Conservation (phyloP, 257 asterid species). For the Primulina huaijiensis region DNA sequence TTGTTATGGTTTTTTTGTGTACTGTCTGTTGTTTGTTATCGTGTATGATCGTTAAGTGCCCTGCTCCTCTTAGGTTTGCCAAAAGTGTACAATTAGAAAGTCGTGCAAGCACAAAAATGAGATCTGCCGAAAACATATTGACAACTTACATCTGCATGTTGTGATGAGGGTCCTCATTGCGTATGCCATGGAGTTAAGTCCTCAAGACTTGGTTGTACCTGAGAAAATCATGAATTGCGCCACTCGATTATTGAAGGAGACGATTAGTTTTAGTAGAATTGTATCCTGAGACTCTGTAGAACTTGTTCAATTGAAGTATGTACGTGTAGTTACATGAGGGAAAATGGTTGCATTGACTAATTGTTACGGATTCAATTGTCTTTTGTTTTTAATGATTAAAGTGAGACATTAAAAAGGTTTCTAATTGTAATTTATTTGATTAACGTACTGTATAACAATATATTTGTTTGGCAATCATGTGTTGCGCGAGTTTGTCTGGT, state of each 20-base stretch:
- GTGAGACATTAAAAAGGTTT: no score
- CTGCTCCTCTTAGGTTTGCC: slow-evolving; percentile 39
- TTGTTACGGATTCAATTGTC: no score
- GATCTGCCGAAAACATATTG: slow-evolving; percentile 23
- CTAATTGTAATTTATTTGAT: no score
- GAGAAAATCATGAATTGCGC: slow-evolving; percentile 35
- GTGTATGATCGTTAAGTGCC: not conserved
- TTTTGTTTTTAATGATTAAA: no score
- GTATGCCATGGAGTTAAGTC: slow-evolving; percentile 38
- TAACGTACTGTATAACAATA: no score
- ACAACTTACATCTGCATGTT: slow-evolving; percentile 30
- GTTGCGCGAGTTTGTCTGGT: no score
- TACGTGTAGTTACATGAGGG: no score
- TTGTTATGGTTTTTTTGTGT: no score
- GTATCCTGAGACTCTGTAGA: slow-evolving; percentile 12
- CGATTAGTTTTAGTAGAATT: slow-evolving; percentile 30
- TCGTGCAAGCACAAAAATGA: slow-evolving; percentile 37
- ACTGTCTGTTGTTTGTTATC: not conserved
- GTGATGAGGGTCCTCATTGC: slow-evolving; percentile 37
- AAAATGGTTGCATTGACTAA: no score
- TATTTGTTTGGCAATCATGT: no score
- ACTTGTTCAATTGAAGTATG: no score
- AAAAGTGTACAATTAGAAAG: slow-evolving; percentile 35
- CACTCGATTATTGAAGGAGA: slow-evolving; percentile 36
- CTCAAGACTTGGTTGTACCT: slow-evolving; percentile 33